Conservation (phyloP, 768 basidiomycete genomes). For the Rhodotorula sphaerocarpa region DNA sequence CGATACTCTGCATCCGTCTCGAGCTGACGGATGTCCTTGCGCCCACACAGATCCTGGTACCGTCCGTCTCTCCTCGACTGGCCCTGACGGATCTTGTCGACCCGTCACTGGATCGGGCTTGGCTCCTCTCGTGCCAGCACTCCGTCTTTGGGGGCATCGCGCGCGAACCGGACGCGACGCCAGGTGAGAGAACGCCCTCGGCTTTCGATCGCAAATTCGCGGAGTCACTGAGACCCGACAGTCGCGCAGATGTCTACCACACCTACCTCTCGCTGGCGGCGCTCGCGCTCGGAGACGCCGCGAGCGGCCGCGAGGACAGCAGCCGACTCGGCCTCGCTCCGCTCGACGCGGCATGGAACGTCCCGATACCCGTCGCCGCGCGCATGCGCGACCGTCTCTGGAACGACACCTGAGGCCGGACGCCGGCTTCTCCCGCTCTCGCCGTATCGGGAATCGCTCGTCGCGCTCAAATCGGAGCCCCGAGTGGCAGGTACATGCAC, state of each 20-base stretch:
- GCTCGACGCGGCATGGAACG: conserved; percentile 29
- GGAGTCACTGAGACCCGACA: neutral
- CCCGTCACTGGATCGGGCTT: conserved; percentile 52
- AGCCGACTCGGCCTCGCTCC: neutral
- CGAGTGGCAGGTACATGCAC: too few species aligned
- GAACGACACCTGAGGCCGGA: too few species aligned
- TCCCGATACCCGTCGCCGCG: conserved; percentile 5
- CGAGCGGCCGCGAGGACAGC: rapidly evolving
- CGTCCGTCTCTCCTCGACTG: neutral
- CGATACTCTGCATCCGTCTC: neutral
- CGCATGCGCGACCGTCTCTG: conserved; percentile 6
- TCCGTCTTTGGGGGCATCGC: conserved; percentile 72
- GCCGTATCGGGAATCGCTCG: too few species aligned
- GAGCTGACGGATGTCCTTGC: conserved; percentile 1
- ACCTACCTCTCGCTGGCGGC: conserved; percentile 85
- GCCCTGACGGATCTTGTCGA: conserved; percentile 46
- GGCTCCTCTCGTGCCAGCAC: conserved; percentile 71
- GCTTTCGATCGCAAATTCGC: too few species aligned
- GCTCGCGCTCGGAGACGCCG: conserved; percentile 50
- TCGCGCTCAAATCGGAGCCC: too few species aligned
- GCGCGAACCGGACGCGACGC: conserved; percentile 68
- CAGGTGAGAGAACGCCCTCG: too few species aligned
- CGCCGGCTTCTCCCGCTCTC: too few species aligned
- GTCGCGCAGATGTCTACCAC: conserved; percentile 73
- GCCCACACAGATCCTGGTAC: conserved; percentile 9